These are phyloP conservation scores for Verticillium isaacii DNA, from an alignment of 2,329 filamentous ascomycete species.

Conservation along the genomic window DNA sequence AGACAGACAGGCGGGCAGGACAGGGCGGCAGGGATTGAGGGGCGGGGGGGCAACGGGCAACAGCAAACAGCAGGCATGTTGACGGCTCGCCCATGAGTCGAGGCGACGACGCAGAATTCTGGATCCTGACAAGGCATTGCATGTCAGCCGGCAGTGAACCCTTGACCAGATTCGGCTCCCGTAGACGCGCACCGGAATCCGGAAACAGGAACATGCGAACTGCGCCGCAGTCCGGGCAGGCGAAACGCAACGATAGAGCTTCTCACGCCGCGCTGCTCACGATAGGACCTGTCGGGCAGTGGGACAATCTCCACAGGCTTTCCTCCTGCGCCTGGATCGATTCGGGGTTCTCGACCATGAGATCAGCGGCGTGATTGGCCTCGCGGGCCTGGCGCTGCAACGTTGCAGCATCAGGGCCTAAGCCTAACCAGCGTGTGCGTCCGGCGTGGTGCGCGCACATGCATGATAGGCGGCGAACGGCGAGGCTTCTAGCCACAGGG, in stretches of 20 bases:
- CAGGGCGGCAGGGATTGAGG: background rate
- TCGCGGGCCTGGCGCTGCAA: background rate
- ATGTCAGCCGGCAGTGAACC: background rate
- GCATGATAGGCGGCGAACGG: background rate
- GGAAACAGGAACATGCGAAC: background rate
- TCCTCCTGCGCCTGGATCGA: background rate
- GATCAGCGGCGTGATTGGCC: slow-evolving; percentile 3
- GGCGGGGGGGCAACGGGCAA: no score
- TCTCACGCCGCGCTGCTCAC: background rate
- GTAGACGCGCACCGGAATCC: background rate
- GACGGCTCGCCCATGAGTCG: background rate
- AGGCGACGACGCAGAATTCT: background rate
- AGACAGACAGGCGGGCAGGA: background rate
- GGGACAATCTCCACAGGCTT: background rate
- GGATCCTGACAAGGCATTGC: background rate
- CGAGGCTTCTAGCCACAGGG: background rate
- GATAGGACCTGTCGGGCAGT: background rate
- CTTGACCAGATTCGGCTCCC: background rate
- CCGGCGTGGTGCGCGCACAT: background rate
- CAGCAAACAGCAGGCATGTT: background rate
- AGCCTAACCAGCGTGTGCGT: background rate
- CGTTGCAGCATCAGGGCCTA: slow-evolving; percentile 1
- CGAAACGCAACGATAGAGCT: background rate
- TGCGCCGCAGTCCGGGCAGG: background rate
- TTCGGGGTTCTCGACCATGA: slow-evolving; percentile 1